Percentiles rank a stretch among this genome's conserved stretches.
Conservation (phyloP, 2,329 filamentous ascomycete genomes). For the Colletotrichum shisoi region DNA sequence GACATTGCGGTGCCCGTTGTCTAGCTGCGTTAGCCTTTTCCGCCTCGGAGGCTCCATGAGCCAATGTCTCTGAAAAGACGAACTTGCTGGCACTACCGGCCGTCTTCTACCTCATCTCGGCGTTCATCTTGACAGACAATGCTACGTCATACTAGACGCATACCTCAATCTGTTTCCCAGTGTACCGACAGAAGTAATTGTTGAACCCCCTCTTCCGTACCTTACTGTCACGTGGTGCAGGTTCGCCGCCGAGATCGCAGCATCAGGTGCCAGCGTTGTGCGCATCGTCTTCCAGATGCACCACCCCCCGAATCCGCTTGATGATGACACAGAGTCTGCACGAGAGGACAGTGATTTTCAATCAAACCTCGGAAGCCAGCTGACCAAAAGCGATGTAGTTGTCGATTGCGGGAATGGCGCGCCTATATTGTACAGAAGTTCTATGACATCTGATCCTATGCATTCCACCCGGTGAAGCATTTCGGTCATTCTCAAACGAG, state of each 20-base stretch:
- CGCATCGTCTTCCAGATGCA: not conserved
- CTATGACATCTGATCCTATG: slow-evolving; percentile 2
- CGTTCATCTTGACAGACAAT: slow-evolving; percentile 2
- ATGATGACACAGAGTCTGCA: not conserved
- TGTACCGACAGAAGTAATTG: not conserved
- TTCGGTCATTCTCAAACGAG: not conserved
- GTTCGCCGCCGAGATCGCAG: slow-evolving; percentile 11
- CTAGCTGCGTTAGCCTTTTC: slow-evolving; percentile 15
- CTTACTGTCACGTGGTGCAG: slow-evolving; percentile 17
- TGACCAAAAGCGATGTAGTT: not conserved
- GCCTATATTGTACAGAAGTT: not conserved
- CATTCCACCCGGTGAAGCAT: not conserved
- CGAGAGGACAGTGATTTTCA: not conserved
- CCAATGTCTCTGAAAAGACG: not conserved
- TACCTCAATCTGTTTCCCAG: not conserved
- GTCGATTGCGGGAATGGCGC: not conserved
- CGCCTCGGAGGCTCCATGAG: not conserved
- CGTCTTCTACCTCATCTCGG: slow-evolving; percentile 10
- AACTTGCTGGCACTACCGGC: slow-evolving; percentile 2
- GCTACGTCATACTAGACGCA: not conserved
- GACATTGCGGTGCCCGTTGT: not conserved
- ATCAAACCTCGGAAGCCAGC: slow-evolving; percentile 5
- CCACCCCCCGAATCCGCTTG: not conserved
- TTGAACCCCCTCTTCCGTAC: slow-evolving; percentile 6
- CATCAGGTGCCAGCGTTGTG: not conserved